Base-by-base conservation (phyloP, 371 early-diverging fungal genomes). In the Syncephalastrum contaminatum region DNA sequence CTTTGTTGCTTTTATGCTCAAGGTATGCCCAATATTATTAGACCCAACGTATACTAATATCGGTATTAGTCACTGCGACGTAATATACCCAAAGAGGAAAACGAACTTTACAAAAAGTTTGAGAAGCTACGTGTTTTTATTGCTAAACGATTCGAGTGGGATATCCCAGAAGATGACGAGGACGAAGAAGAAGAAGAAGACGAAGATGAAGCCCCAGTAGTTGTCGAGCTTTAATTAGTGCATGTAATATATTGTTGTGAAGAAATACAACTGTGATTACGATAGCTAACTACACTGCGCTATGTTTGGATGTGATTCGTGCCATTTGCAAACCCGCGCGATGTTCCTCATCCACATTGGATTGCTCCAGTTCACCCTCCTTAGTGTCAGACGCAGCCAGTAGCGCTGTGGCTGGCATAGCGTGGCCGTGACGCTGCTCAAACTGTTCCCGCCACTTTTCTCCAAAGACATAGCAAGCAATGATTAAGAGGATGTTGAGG, bases 151-250 rank as follows among this genome's bases (percentile, higher is more conserved):
- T 86, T 85, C 60, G 60, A 67, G 4, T 85, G 83, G 82, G 67
- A 69, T 27, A 55, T 77, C 49, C 69, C 66, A 2, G 67, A 70
- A 4, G 10, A 20, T 1, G 62, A 71, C 19, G 57, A 64, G 21
- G 67, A 71, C 14, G 78, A 74, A 0, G 84, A 82, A 0, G 85
- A 81, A 14, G 68, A 59, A 3, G 84, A 86, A 42, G 73, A 69
- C 6, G 85, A 80, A 48, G 87, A 86, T 48, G 80, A 82, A 70
- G 88, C 87, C 16, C 88, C 88, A 1, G 76, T 83, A 14, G 64
- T 88, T 5, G 87, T 88, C 1, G 77, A 84, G 36, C 46, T 70
- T 20, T 54, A 56, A 27, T 49, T 36, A 48, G 52, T 30, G 36
- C 7, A 30, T 30, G 36, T 8, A 5, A 8, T 30, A 10, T 8